A percentile compares a stretch with the other conserved stretches of the same genome.
phyloP scores from a whole-genome alignment of 2,329 filamentous ascomycete genomes.

The Rhinocladiella similis region DNA sequence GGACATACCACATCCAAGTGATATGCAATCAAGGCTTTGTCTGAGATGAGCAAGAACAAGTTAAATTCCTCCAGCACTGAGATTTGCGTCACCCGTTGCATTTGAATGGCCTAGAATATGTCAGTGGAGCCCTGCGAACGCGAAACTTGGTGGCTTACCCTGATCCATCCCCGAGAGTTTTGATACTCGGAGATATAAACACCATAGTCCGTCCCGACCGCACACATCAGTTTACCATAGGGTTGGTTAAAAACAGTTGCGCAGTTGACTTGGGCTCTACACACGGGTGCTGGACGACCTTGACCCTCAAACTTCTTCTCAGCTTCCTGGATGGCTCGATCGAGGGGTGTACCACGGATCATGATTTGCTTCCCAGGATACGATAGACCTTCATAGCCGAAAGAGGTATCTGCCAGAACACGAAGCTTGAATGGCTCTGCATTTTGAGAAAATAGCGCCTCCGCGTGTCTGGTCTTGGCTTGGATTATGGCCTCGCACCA shows the following conservation, averaged over 20 bases:
- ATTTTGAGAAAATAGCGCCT: conserved; percentile 84
- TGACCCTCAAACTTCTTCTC: conserved; percentile 68
- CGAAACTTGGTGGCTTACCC: conserved; percentile 58
- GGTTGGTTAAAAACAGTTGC: conserved; percentile 83
- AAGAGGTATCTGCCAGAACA: conserved; percentile 89
- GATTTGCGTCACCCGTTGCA: conserved; percentile 81
- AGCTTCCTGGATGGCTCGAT: conserved; percentile 85
- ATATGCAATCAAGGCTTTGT: conserved; percentile 88
- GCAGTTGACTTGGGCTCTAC: conserved; percentile 85
- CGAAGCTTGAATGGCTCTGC: conserved; percentile 91
- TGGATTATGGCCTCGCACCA: conserved; percentile 95
- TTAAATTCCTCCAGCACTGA: conserved; percentile 95
- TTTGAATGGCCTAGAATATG: conserved; percentile 67
- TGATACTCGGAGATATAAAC: conserved; percentile 86
- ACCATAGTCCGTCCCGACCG: conserved; percentile 92
- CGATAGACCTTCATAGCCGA: conserved; percentile 68
- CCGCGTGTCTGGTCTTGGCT: conserved; percentile 90
- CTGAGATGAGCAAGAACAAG: conserved; percentile 84
- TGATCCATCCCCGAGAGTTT: conserved; percentile 87
- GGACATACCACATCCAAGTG: conserved; percentile 81
- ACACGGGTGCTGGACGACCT: conserved; percentile 74
- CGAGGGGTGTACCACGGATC: conserved; percentile 87
- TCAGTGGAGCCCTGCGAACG: conserved; percentile 31
- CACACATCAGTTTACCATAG: conserved; percentile 82
- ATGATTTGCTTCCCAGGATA: conserved; percentile 59